Conservation (phyloP, 2,329 filamentous ascomycete species). For the Colletotrichum viniferum region DNA sequence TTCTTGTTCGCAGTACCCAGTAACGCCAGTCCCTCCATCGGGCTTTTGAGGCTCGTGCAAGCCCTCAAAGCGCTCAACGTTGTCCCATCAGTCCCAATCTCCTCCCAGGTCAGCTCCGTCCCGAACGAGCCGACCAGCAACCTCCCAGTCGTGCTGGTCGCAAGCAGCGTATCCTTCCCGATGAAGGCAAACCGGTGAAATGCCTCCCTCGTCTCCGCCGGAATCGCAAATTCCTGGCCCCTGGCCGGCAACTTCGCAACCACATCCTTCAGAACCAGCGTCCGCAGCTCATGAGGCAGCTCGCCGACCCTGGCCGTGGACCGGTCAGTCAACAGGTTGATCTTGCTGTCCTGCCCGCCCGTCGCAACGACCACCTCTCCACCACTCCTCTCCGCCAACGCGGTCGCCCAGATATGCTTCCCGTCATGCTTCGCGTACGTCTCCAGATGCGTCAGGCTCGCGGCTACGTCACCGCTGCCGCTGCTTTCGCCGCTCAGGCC, state of each 20-base stretch:
- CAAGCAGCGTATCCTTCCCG: constrained; percentile 54
- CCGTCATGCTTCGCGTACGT: constrained; percentile 74
- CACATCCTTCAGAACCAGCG: constrained; percentile 38
- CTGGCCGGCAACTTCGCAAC: constrained; percentile 23
- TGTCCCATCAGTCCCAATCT: constrained; percentile 39
- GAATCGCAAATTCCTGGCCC: constrained; percentile 32
- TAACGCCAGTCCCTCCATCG: constrained; percentile 42
- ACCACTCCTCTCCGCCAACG: constrained; percentile 37
- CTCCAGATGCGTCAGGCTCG: constrained; percentile 53
- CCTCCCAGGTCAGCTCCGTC: constrained; percentile 43
- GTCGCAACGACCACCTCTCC: constrained; percentile 60
- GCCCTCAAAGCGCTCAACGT: constrained; percentile 43
- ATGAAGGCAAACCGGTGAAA: constrained; percentile 71
- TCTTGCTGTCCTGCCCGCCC: constrained; percentile 84
- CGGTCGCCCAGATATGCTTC: constrained; percentile 89
- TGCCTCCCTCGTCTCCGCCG: constrained; percentile 37
- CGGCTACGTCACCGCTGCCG: background rate
- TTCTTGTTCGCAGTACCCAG: constrained; percentile 54
- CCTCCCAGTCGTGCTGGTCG: constrained; percentile 64
- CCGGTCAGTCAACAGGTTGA: constrained; percentile 50
- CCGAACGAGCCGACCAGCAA: constrained; percentile 53
- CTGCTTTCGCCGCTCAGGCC: background rate
- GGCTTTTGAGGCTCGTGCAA: constrained; percentile 52
- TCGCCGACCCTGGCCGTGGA: background rate
- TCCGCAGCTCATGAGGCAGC: constrained; percentile 20